A percentile compares a stretch with the other conserved stretches of the same genome.
Conservation (phyloP, 805 yeast genomes). For the Deakozyma indianensis region DNA sequence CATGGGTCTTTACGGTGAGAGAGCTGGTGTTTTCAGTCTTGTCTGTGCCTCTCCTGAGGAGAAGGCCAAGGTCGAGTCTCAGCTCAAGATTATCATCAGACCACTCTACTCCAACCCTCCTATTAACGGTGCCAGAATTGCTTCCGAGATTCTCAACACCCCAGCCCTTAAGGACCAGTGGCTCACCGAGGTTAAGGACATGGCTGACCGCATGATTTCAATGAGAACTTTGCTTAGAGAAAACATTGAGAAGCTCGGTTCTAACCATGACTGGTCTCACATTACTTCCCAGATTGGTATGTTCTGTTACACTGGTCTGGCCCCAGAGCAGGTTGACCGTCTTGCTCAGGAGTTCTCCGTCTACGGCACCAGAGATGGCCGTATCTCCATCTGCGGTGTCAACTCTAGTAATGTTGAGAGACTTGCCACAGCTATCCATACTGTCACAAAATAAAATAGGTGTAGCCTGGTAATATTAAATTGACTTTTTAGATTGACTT, state of each 20-base stretch:
- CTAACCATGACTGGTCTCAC: slow-evolving; percentile 92
- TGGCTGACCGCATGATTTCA: slow-evolving; percentile 68
- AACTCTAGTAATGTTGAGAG: slow-evolving; percentile 62
- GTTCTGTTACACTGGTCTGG: slow-evolving; percentile 90
- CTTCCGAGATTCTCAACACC: slow-evolving; percentile 53
- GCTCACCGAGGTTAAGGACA: slow-evolving; percentile 69
- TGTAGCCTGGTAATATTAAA: no score
- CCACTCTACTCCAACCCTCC: slow-evolving; percentile 91
- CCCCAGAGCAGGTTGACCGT: slow-evolving; percentile 58
- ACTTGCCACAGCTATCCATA: slow-evolving; percentile 25
- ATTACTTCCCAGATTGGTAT: slow-evolving; percentile 85
- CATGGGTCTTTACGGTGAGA: slow-evolving; percentile 94
- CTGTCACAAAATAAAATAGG: slow-evolving; percentile 16
- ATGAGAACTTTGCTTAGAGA: slow-evolving; percentile 64
- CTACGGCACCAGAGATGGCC: slow-evolving; percentile 80
- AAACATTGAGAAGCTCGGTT: slow-evolving; percentile 43
- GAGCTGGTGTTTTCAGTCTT: slow-evolving; percentile 86
- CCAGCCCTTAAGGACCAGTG: slow-evolving; percentile 63
- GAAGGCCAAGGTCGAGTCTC: slow-evolving; percentile 51
- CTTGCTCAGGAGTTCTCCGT: slow-evolving; percentile 62
- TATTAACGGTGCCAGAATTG: slow-evolving; percentile 88
- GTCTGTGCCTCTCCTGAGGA: slow-evolving; percentile 30
- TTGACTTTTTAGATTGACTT: no score
- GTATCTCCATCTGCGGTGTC: slow-evolving; percentile 83
- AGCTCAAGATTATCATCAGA: slow-evolving; percentile 60